Conservation (phyloP, 352 stramenopile genomes). For the Bremia lactucae region DNA sequence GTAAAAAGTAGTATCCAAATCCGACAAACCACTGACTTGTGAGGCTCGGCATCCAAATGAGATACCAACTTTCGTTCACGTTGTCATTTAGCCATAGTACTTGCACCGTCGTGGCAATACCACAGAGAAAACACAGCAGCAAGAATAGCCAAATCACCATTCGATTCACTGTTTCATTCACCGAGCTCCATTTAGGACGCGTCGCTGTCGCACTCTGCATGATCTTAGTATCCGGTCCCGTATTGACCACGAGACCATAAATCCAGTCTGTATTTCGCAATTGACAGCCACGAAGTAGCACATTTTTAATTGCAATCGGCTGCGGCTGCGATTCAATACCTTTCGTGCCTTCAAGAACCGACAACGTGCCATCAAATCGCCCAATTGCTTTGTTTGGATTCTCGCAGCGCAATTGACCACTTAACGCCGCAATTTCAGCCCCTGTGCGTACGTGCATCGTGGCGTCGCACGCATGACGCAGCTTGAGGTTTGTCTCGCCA, state of each 20-base stretch:
- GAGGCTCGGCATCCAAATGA: slow-evolving; percentile 33
- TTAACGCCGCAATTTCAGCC: slow-evolving; percentile 28
- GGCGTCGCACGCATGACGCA: slow-evolving; percentile 55
- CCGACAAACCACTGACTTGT: slow-evolving; percentile 63
- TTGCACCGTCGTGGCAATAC: slow-evolving; percentile 41
- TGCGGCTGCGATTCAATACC: slow-evolving; percentile 24
- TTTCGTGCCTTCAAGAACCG: slow-evolving; percentile 18
- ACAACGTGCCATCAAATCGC: slow-evolving; percentile 63
- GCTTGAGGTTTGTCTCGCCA: slow-evolving; percentile 87
- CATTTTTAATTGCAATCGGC: slow-evolving; percentile 74
- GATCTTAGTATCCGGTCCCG: slow-evolving; percentile 73
- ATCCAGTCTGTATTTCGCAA: slow-evolving; percentile 86
- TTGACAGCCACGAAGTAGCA: slow-evolving; percentile 80
- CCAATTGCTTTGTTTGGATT: slow-evolving; percentile 75
- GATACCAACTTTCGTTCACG: slow-evolving; percentile 37
- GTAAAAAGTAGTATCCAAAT: slow-evolving; percentile 89
- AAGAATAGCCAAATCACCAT: slow-evolving; percentile 74
- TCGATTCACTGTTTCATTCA: slow-evolving; percentile 70
- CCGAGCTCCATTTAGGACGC: slow-evolving; percentile 69
- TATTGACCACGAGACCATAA: slow-evolving; percentile 85
- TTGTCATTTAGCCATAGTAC: slow-evolving; percentile 51
- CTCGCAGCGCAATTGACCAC: slow-evolving; percentile 51
- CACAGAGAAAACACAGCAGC: slow-evolving; percentile 50
- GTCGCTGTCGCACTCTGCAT: slow-evolving; percentile 63
- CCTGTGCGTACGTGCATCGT: slow-evolving; percentile 35